These are phyloP conservation scores for Cercospora sesami DNA, from an alignment of 2,329 filamentous ascomycete species.

Conservation along the genomic window DNA sequence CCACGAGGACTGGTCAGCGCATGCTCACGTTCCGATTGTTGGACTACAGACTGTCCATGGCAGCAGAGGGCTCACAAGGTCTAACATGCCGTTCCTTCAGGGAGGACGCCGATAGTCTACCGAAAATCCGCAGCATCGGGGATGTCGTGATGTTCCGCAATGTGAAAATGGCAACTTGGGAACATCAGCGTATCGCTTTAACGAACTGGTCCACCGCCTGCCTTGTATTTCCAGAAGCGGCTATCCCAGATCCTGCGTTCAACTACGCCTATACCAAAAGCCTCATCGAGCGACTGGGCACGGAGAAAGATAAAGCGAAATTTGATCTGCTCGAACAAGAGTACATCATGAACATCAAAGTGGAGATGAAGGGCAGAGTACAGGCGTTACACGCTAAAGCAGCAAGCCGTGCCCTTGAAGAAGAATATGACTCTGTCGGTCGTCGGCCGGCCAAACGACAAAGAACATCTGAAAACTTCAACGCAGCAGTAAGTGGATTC, in stretches of 20 bases:
- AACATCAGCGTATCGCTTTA: conserved; percentile 26
- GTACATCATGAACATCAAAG: conserved; percentile 39
- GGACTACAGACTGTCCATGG: conserved; percentile 35
- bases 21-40: conserved; percentile 43
- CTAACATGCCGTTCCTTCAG: conserved; percentile 62
- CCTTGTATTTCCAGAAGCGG: conserved; percentile 30
- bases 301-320: conserved; percentile 21
- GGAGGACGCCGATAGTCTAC: conserved; percentile 37
- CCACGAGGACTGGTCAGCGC: conserved; percentile 48
- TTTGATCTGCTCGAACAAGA: conserved; percentile 35
- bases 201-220: conserved; percentile 30
- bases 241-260: conserved; percentile 35
- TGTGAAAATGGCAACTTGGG: conserved; percentile 33
- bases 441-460: conserved; percentile 19
- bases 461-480: conserved; percentile 11
- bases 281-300: conserved; percentile 26
- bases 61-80: conserved; percentile 25
- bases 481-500: conserved; percentile 9
- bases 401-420: not conserved
- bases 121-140: conserved; percentile 49
- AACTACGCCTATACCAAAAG: conserved; percentile 33
- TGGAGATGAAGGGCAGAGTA: conserved; percentile 17
- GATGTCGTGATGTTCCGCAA: conserved; percentile 66
- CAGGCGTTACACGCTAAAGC: not conserved
- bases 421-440: not conserved